Percentiles rank a stretch among this genome's conserved stretches.
These are phyloP conservation scores for Dioscorea alata DNA, from an alignment of 106 monocot species.

Conservation along the genomic window DNA sequence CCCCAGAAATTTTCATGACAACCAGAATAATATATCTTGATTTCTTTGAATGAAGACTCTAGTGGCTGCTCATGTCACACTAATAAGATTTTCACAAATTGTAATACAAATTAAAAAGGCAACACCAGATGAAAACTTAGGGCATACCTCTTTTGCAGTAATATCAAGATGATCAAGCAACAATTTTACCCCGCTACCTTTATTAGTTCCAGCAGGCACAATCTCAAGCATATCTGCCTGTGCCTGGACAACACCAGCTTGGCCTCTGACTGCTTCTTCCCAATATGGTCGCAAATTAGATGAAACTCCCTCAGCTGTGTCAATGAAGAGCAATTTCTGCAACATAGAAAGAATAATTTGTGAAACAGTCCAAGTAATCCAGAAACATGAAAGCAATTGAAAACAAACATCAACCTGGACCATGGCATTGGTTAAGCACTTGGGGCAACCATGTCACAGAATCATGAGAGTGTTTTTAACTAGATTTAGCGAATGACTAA, in stretches of 20 bases:
- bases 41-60: no score
- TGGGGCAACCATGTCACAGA: no score
- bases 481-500: constrained; percentile 4
- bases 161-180: constrained; percentile 74
- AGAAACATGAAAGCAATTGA: no score
- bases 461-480: no score
- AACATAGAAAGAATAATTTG: neutral
- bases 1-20: no score
- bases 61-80: no score
- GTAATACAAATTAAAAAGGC: no score
- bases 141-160: constrained; percentile 56
- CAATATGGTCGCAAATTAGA: constrained; percentile 68
- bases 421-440: no score
- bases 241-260: constrained; percentile 67
- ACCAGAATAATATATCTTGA: no score
- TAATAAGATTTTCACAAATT: no score
- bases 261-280: constrained; percentile 49
- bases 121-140: constrained; percentile 2
- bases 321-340: constrained; percentile 75
- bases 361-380: no score
- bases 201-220: constrained; percentile 68
- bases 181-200: constrained; percentile 63
- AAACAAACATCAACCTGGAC: no score
- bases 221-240: constrained; percentile 83
- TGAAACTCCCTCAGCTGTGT: constrained; percentile 62